Conservation (phyloP, 2,329 filamentous ascomycete genomes). For the Huntiella moniliformis region DNA sequence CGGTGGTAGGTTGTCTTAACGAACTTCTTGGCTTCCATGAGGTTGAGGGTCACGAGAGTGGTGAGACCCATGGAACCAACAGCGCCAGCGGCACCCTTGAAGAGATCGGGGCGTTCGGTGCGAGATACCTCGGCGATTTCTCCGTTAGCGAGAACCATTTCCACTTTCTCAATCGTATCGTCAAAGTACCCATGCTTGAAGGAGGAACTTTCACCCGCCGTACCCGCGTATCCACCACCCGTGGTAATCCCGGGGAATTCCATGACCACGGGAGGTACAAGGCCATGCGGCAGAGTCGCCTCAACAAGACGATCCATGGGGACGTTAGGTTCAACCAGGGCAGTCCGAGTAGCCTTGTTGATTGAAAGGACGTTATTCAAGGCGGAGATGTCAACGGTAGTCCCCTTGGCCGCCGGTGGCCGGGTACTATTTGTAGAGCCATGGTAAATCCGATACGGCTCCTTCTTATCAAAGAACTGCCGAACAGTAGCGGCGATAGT, state of each 20-base stretch:
- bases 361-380: slow-evolving; percentile 46
- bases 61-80: slow-evolving; percentile 50
- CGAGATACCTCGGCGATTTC: slow-evolving; percentile 36
- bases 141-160: slow-evolving; percentile 52
- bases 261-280: slow-evolving; percentile 55
- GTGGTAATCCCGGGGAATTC: slow-evolving; percentile 61
- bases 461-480: slow-evolving; percentile 26
- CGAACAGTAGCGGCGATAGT: slow-evolving; percentile 29
- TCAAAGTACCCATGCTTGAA: slow-evolving; percentile 59
- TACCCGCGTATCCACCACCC: slow-evolving; percentile 53
- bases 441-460: slow-evolving; percentile 57
- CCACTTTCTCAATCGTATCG: slow-evolving; percentile 40
- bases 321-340: slow-evolving; percentile 57
- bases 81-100: slow-evolving; percentile 45
- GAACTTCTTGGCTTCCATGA: slow-evolving; percentile 40
- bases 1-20: slow-evolving; percentile 46
- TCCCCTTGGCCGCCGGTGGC: slow-evolving; percentile 23
- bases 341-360: slow-evolving; percentile 33
- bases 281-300: slow-evolving; percentile 41
- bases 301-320: slow-evolving; percentile 55
- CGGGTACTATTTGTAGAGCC: slow-evolving; percentile 61
- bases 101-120: slow-evolving; percentile 33
- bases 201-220: slow-evolving; percentile 49
- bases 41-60: slow-evolving; percentile 45
- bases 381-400: slow-evolving; percentile 44